These are phyloP conservation scores for Xylogone sp. DNA, from an alignment of 2,329 filamentous ascomycete genomes.

Conservation along the genomic window DNA sequence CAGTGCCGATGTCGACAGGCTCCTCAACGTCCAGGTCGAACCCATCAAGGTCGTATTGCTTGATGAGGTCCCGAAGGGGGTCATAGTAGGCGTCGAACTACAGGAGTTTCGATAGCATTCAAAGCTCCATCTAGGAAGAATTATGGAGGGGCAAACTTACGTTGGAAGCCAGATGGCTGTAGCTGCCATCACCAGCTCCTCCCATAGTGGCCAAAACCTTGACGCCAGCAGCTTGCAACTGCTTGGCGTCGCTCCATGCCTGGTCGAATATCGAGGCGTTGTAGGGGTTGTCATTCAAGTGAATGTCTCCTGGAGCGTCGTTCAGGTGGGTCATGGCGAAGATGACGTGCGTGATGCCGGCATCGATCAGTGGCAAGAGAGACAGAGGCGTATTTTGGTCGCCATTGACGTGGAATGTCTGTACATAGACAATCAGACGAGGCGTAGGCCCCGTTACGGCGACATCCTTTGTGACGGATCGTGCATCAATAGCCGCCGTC, in stretches of 20 bases:
- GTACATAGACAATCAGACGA: constrained; percentile 54
- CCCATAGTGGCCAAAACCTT: constrained; percentile 85
- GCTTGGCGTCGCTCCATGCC: constrained; percentile 74
- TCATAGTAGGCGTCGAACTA: constrained; percentile 68
- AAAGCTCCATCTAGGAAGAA: background rate
- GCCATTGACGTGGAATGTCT: constrained; percentile 54
- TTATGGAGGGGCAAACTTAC: constrained; percentile 4
- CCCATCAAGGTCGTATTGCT: constrained; percentile 57
- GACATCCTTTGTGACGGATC: background rate
- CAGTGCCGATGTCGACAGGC: constrained; percentile 59
- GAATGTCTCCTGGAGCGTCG: constrained; percentile 46
- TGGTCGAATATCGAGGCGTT: constrained; percentile 59
- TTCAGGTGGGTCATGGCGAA: constrained; percentile 85
- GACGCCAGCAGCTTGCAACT: constrained; percentile 69
- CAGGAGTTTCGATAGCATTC: background rate
- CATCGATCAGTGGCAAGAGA: constrained; percentile 54
- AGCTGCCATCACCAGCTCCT: constrained; percentile 55
- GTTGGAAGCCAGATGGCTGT: constrained; percentile 37
- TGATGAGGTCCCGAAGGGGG: constrained; percentile 62
- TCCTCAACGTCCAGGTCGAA: constrained; percentile 79
- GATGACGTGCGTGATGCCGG: constrained; percentile 75
- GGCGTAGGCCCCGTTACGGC: constrained; percentile 12
- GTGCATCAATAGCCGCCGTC: background rate
- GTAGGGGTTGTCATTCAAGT: constrained; percentile 75
- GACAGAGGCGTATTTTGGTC: constrained; percentile 49